Percentiles rank a stretch among this genome's conserved stretches.
Conservation (phyloP, 75 land plant species). For the Cupressus sempervirens region DNA sequence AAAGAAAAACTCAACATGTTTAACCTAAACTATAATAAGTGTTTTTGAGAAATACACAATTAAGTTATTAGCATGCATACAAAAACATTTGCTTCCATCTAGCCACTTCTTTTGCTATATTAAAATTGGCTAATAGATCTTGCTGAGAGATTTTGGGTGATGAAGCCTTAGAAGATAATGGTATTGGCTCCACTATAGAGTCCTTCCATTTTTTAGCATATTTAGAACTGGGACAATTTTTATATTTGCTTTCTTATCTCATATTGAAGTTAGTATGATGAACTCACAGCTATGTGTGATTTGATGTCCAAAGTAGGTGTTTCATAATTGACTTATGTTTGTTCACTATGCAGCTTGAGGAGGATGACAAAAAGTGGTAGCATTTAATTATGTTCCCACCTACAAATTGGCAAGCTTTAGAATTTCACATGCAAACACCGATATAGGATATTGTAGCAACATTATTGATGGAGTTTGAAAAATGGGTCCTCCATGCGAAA, state of each 20-base stretch:
- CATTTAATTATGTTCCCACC: slow-evolving; percentile 75
- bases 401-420: slow-evolving; percentile 65
- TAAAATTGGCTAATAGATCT: not conserved
- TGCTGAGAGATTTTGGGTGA: not conserved
- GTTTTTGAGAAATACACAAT: too few relatives aligned
- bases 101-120: not conserved
- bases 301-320: not conserved
- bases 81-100: not conserved
- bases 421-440: slow-evolving; percentile 84
- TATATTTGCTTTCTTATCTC: not conserved
- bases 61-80: too few relatives aligned
- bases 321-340: slow-evolving; percentile 1
- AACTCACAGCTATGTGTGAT: not conserved
- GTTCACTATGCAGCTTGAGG: slow-evolving; percentile 46
- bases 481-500: slow-evolving; percentile 88
- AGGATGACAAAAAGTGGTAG: slow-evolving; percentile 51
- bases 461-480: slow-evolving; percentile 94
- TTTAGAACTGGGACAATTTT: not conserved
- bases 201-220: not conserved
- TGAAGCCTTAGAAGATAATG: not conserved
- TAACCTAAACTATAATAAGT: too few relatives aligned
- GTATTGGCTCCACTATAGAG: not conserved
- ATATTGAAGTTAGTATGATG: not conserved
- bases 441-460: slow-evolving; percentile 94
- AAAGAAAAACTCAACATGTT: too few relatives aligned